Conservation (phyloP, 2,329 filamentous ascomycete species). For the Emericellopsis atlantica region DNA sequence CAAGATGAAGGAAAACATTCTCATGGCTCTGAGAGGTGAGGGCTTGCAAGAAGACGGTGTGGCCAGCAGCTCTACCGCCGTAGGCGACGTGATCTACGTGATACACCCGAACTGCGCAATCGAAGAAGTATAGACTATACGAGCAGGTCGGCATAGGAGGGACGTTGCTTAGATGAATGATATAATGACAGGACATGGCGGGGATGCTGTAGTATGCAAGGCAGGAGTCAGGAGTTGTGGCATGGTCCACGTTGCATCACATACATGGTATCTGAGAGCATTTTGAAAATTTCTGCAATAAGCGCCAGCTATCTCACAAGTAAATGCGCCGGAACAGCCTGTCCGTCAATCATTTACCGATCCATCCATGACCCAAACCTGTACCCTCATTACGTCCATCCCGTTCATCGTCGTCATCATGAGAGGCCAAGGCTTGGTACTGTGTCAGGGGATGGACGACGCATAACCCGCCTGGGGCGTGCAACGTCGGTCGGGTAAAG, state of each 20-base stretch:
- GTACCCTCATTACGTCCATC: no score
- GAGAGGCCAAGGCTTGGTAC: no score
- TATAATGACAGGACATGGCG: neutral
- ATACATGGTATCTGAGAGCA: no score
- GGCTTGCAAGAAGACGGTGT: constrained; percentile 35
- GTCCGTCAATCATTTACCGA: no score
- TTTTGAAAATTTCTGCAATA: no score
- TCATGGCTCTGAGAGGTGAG: constrained; percentile 64
- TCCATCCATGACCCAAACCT: no score
- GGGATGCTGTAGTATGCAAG: neutral
- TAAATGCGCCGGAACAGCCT: no score
- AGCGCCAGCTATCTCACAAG: no score
- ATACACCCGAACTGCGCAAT: constrained; percentile 89
- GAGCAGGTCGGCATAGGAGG: neutral
- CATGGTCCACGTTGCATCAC: constrained; percentile 1
- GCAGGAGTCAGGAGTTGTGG: constrained; percentile 6
- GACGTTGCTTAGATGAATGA: neutral
- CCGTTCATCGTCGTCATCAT: no score
- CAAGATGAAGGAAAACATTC: constrained; percentile 57
- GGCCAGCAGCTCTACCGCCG: constrained; percentile 27
- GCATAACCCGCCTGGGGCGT: no score
- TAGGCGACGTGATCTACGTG: constrained; percentile 56
- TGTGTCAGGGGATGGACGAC: no score
- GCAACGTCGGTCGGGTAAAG: no score
- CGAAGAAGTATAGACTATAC: constrained; percentile 34